Base-by-base conservation (phyloP, 176 grass and related monocot genomes). In the Pontederia paniculata region DNA sequence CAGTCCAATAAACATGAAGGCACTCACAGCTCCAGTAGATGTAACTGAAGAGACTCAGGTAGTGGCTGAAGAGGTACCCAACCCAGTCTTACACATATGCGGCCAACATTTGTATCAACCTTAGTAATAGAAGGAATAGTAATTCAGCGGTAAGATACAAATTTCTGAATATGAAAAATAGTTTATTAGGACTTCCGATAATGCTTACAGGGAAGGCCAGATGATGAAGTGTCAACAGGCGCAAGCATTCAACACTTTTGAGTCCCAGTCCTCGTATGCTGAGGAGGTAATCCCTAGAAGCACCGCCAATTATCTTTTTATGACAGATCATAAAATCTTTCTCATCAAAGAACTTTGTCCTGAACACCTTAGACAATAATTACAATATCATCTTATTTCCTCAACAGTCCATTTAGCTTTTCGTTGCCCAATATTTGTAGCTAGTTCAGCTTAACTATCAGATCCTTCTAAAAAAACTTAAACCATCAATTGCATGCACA, bases 51-150 rank as follows among this genome's bases (percentile, higher is more conserved):
- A 22, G 86, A 89, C 50, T 98, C 93, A 28, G 93, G 93, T 64
- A 98, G 78, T 48, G 93, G 93, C 70, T 88, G 83, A 68, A 98
- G 78, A 23, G 93, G 93, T 47, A 98, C 93, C 93, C 93, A 98
- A 73, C 93, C 93, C 63, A 98, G 66, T 48, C 93, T 82, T 65
- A 98, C 93, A 43, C 83, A 84, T 79, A 98, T 91, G 20, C 93
- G 83, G 55, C 86, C 86, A 73, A 98, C 93, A 88, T 98, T 98
- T 1, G 93, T 98, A 51, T 98, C 93, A 52, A 98, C 93, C 93
- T 98, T 48, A 23, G 41, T 23, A 1, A 21, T 14, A 10, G 9
- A 45, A 8, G 2, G 18, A 48, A 63, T 16, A 50, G 6, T 19
- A 10, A 45, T n/a, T 7, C 12, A 9, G 23, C 10, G 9, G 47